phyloP scores from a whole-genome alignment of 257 asterid species.

The Ligustrum vulgare region DNA sequence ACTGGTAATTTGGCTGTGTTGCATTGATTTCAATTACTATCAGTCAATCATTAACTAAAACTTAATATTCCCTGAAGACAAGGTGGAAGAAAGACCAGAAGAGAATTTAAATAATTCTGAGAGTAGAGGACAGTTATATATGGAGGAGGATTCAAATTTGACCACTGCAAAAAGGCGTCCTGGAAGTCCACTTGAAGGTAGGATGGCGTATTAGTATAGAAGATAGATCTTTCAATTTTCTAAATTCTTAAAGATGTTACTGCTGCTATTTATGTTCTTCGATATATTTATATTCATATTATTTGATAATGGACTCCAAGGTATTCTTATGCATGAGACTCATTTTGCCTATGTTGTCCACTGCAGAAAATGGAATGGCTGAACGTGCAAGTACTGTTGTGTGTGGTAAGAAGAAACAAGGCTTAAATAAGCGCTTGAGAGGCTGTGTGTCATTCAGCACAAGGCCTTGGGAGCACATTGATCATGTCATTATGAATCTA shows the following conservation, averaged over 20 bases:
- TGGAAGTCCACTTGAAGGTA: slow-evolving; percentile 60
- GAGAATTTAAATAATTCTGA: slow-evolving; percentile 26
- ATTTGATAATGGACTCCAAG: slow-evolving; percentile 15
- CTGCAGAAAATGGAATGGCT: slow-evolving; percentile 47
- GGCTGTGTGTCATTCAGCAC: slow-evolving; percentile 45
- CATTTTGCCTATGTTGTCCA: slow-evolving; percentile 18
- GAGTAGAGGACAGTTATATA: slow-evolving; percentile 27
- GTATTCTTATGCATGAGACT: slow-evolving; percentile 6
- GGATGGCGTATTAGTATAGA: not conserved
- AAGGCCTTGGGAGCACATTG: slow-evolving; percentile 89
- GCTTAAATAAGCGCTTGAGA: slow-evolving; percentile 47
- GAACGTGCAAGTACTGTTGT: slow-evolving; percentile 26
- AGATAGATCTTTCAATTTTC: not conserved
- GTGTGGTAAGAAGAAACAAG: slow-evolving; percentile 52
- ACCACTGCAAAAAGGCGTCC: slow-evolving; percentile 53
- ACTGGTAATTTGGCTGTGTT: slow-evolving; percentile 37
- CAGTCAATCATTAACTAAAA: slow-evolving; percentile 21
- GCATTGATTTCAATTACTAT: slow-evolving; percentile 1
- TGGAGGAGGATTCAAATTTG: slow-evolving; percentile 34
- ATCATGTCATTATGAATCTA: slow-evolving; percentile 90
- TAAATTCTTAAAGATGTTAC: not conserved
- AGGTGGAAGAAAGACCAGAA: slow-evolving; percentile 35
- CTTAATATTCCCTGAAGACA: slow-evolving; percentile 42
- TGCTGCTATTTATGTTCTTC: not conserved
- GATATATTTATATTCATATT: not conserved